These are phyloP conservation scores for Lenzites betulinus DNA, from an alignment of 768 basidiomycete genomes.

Conservation along the genomic window DNA sequence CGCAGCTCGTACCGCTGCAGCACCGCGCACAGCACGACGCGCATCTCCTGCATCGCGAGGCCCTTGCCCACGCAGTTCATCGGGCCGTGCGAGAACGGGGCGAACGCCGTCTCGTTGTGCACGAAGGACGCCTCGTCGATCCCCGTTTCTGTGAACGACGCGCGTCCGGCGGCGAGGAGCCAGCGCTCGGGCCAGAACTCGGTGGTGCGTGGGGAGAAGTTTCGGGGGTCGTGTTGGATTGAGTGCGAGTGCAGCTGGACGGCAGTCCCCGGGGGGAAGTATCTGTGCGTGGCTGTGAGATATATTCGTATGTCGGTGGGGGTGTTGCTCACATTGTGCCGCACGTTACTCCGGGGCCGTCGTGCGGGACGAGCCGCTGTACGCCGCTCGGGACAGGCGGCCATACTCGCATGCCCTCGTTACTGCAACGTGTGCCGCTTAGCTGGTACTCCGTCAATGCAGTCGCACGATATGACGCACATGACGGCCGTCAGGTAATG, in stretches of 20 bases:
- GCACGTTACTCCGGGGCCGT: slow-evolving; percentile 36
- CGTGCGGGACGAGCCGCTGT: slow-evolving; percentile 37
- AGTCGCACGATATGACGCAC: background rate
- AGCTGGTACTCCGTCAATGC: background rate
- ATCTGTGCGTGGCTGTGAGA: slow-evolving; percentile 6
- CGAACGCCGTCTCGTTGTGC: slow-evolving; percentile 36
- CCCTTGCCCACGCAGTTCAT: slow-evolving; percentile 52
- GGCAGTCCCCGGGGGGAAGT: slow-evolving; percentile 25
- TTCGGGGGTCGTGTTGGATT: slow-evolving; percentile 46
- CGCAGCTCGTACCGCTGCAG: slow-evolving; percentile 37
- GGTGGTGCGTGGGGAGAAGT: slow-evolving; percentile 46
- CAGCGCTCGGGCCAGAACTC: slow-evolving; percentile 47
- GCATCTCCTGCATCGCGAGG: slow-evolving; percentile 42
- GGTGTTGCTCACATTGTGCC: slow-evolving; percentile 32
- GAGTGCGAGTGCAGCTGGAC: slow-evolving; percentile 42
- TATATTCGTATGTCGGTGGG: background rate
- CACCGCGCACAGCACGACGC: slow-evolving; percentile 32
- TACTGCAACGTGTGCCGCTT: slow-evolving; percentile 30
- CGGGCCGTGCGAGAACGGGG: slow-evolving; percentile 50
- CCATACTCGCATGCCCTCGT: slow-evolving; percentile 46
- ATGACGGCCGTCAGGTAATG: slow-evolving; percentile 19
- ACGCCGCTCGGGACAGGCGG: slow-evolving; percentile 45
- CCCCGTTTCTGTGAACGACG: slow-evolving; percentile 3
- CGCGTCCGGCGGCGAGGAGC: slow-evolving; percentile 29
- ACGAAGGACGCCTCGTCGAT: slow-evolving; percentile 7